A percentile compares a stretch with the other conserved stretches of the same genome.
These are phyloP conservation scores for Sporisorium iseilematis-ciliati DNA, from an alignment of 1,284 basidiomycete species.

Conservation along the genomic window DNA sequence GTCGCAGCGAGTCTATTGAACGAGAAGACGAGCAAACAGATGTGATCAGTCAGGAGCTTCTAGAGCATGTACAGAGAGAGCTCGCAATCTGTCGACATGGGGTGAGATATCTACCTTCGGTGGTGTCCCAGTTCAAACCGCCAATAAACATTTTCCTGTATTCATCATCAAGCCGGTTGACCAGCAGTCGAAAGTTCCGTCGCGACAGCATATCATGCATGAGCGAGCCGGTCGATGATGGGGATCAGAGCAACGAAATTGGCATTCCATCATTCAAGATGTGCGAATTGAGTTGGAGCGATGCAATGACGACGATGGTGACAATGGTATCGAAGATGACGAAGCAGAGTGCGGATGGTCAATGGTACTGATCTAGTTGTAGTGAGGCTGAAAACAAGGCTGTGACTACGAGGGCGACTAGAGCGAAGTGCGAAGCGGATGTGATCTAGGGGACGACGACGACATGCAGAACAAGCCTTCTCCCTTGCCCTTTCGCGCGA, in stretches of 20 bases:
- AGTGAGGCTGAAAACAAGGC: neutral
- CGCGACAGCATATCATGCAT: conserved; percentile 22
- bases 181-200: conserved; percentile 1
- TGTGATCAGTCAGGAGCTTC: conserved; percentile 8
- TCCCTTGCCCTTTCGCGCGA: conserved; percentile 3
- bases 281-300: conserved; percentile 2
- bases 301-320: conserved; percentile 20
- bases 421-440: neutral
- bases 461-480: conserved; percentile 22
- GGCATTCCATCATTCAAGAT: conserved; percentile 39
- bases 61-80: neutral
- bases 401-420: neutral
- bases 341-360: conserved; percentile 18
- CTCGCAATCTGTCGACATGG: neutral
- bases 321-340: no score
- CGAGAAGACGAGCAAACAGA: neutral
- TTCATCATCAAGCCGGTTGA: conserved; percentile 9
- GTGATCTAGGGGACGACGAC: neutral
- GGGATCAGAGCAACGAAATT: conserved; percentile 17
- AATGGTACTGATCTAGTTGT: conserved; percentile 28
- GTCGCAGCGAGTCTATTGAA: conserved; percentile 79
- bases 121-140: conserved; percentile 96
- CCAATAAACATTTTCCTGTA: conserved; percentile 97
- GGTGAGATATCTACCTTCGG: conserved; percentile 76
- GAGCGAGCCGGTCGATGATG: conserved; percentile 11